Evolutionary conservation across 1,284 basidiomycete genomes (phyloP), one percentile per base, ranked within the genome.

Genomic region (Irpex sp.): DNA sequence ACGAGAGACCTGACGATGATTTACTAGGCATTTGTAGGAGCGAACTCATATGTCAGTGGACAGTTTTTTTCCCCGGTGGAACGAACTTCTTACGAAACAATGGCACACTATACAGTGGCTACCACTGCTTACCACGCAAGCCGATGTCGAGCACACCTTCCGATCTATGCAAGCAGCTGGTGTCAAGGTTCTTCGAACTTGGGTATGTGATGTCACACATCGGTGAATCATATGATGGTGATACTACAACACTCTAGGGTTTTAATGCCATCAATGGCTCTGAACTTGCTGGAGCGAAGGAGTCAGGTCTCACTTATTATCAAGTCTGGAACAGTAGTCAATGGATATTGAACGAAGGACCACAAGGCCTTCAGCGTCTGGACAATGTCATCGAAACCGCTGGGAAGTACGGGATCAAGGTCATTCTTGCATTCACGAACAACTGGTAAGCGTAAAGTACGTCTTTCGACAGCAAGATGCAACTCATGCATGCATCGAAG

Each of bases 341-440:
- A 13, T 85, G 81, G 81, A 70, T 67, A 5, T 69, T 83, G 17
- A 90, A 90, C 66, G 79, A 81, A 49, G 87, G 87, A 2, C 73
- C 86, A 1, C 87, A 88, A 67, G 88, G 88, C 36, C 75, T 91
- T 53, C 83, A 87, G 65, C 85, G 84, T 58, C 75, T 91, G n/a
- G 89, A 91, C 69, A 81, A 82, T 55, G 81, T 90, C 47, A 71
- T 89, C 46, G 72, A 79, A 54, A 77, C 84, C 59, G 89, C 89
- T 1, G 78, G 83, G 65, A 79, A 85, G 63, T 80, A 85, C 51
- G 84, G 81, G 15, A 76, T 91, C 58, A 86, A 85, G 64, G 62
- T 90, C 43, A 76, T 87, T 31, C 69, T 89, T 13, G 82, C 87
- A 19, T 82, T 91, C 65, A 88, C 88, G 19, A 91, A 90, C 68